A percentile compares a stretch with the other conserved stretches of the same genome.
Evolutionary conservation across 2,329 filamentous ascomycete genomes (phyloP).

Genomic region (Aspergillus ustus): DNA sequence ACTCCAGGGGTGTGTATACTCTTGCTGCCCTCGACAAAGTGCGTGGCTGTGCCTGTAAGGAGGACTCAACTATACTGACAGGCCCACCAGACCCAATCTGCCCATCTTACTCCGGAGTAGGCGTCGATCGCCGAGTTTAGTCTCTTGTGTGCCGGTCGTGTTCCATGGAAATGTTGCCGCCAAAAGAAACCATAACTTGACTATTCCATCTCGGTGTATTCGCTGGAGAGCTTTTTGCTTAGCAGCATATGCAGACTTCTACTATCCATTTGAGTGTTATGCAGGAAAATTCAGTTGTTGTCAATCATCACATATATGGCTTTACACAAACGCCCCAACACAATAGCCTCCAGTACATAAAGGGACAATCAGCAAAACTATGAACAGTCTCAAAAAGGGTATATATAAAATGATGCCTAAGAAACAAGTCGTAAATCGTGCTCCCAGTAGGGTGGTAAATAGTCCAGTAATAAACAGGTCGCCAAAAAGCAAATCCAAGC

Average conservation of each 20-base stretch:
- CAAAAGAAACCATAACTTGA: background rate
- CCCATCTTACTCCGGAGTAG: background rate
- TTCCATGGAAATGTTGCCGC: background rate
- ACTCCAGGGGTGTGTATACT: background rate
- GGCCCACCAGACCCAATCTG: background rate
- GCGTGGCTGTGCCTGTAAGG: constrained; percentile 25
- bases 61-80: background rate
- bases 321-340: background rate
- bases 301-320: background rate
- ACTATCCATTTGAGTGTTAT: background rate
- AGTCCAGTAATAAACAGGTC: background rate
- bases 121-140: constrained; percentile 12
- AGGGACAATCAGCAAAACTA: background rate
- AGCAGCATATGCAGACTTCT: background rate
- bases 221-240: background rate
- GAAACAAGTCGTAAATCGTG: background rate
- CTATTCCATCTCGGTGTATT: background rate
- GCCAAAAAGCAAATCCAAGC: constrained; percentile 4
- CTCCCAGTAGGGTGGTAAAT: background rate
- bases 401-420: background rate
- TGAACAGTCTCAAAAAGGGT: background rate
- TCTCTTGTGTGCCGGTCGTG: background rate
- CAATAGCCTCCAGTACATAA: background rate
- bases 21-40: background rate
- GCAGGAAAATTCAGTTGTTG: background rate